A percentile compares a stretch with the other conserved stretches of the same genome.
Evolutionary conservation across 352 stramenopile species (phyloP).

Genomic region (Phytophthora melonis): DNA sequence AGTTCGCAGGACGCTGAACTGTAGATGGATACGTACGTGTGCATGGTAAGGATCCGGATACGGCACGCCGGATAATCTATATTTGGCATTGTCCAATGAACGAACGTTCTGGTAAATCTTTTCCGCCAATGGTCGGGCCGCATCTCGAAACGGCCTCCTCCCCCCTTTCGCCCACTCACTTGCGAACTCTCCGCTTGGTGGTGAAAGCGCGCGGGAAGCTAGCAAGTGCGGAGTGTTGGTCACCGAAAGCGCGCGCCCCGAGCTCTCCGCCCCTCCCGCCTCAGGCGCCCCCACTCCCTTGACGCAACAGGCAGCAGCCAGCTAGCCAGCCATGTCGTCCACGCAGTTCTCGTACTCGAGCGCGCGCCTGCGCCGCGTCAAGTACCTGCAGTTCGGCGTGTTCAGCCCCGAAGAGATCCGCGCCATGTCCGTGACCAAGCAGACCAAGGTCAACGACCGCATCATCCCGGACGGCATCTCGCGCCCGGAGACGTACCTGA

Average conservation of each 20-base stretch:
- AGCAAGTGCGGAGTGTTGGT: conserved; percentile 42
- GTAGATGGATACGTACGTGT: too few species aligned
- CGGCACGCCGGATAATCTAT: conserved; percentile 20
- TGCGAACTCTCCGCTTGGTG: conserved; percentile 77
- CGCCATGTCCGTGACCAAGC: conserved; percentile 97
- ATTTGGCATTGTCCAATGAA: conserved; percentile 17
- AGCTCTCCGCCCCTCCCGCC: background rate
- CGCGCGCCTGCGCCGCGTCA: conserved; percentile 94
- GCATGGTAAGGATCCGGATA: background rate
- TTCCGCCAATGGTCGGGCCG: conserved; percentile 40
- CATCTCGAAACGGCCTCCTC: conserved; percentile 19
- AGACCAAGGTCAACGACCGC: conserved; percentile 97
- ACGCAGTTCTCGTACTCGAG: conserved; percentile 97
- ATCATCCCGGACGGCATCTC: conserved; percentile 97
- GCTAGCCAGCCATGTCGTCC: conserved; percentile 61
- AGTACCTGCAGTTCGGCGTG: conserved; percentile 99
- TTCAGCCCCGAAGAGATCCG: conserved; percentile 98
- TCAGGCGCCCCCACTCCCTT: background rate
- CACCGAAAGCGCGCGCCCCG: conserved; percentile 2
- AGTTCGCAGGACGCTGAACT: conserved; percentile 36
- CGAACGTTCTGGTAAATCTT: background rate
- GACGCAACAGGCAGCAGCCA: background rate
- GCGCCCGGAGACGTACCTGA: conserved; percentile 87
- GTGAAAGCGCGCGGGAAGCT: conserved; percentile 36
- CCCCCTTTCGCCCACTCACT: conserved; percentile 53